These are phyloP conservation scores for Rhizopogon parksii DNA, from an alignment of 1,284 basidiomycete species.

Conservation along the genomic window DNA sequence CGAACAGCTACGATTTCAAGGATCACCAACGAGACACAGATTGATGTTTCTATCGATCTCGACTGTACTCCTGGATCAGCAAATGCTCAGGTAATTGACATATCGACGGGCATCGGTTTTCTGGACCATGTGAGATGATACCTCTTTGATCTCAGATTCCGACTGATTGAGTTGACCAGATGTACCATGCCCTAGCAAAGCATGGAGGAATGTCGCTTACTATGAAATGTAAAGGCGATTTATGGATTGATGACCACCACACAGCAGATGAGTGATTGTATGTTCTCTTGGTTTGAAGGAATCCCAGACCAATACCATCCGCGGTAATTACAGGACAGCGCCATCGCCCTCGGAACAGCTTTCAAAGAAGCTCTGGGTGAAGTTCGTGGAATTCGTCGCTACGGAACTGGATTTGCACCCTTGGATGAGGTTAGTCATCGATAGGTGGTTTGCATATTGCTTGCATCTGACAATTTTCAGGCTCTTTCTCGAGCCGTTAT, in stretches of 20 bases:
- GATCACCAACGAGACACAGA: constrained; percentile 91
- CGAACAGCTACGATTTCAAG: constrained; percentile 73
- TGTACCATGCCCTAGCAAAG: constrained; percentile 93
- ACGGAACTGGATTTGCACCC: constrained; percentile 95
- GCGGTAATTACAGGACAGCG: constrained; percentile 73
- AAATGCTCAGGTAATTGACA: constrained; percentile 70
- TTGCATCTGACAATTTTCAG: constrained; percentile 35
- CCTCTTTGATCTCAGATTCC: neutral
- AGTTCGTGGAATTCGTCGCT: constrained; percentile 90
- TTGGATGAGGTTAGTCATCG: constrained; percentile 77
- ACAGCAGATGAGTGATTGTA: constrained; percentile 76
- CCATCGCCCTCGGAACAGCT: constrained; percentile 86
- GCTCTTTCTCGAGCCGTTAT: constrained; percentile 93
- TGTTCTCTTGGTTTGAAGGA: constrained; percentile 9
- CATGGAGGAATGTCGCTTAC: constrained; percentile 88
- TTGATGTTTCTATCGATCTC: constrained; percentile 76
- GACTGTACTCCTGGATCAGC: constrained; percentile 69
- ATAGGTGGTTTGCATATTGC: constrained; percentile 7
- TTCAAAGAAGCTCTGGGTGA: constrained; percentile 97
- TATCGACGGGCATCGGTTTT: constrained; percentile 96
- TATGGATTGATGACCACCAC: constrained; percentile 99
- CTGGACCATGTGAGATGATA: constrained; percentile 78
- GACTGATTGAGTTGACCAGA: constrained; percentile 44
- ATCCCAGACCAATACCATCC: constrained; percentile 12
- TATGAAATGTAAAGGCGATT: constrained; percentile 89